Evolutionary conservation across 2,329 filamentous ascomycete genomes (phyloP), one percentile per base, ranked within the genome.

Genomic region (Acephala macrosclerotiorum): DNA sequence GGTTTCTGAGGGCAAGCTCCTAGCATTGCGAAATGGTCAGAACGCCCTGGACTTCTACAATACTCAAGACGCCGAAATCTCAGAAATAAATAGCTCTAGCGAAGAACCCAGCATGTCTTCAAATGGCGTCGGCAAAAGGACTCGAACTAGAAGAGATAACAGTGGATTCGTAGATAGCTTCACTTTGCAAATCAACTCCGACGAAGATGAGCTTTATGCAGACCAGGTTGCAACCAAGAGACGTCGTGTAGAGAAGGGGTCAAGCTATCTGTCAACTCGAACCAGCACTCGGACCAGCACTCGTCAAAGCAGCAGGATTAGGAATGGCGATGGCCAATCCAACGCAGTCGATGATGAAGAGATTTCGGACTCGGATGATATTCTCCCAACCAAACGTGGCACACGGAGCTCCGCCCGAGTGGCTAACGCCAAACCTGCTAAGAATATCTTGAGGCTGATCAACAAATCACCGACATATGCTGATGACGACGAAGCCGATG

Each of bases 1-100:
- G 84, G 75, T 85, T 12, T 71, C 78, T 16, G 80, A 82, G 36
- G 76, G 82, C 38, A 74, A 81, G 36, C 76, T 87, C 3, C 69
- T 83, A 14, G 67, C 75, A 2, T 76, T 83, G 33, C 74, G 79
- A 11, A 83, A 84, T 73, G 84, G 85, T 20, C 72, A 76, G 56
- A 76, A 78, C 66, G 82, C 83, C 20, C 75, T 86, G 25, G 73
- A 81, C 40, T 69, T 75, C 18, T 84, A 80, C 70, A 75, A 79
- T 16, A 68, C 68, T 67, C 64, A 68, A 22, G 38, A 57, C 64
- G 63, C 74, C 66, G 51, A 64, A 22, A 61, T 65, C 8, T 63
- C 64, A 3, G 53, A 66, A n/a, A 64, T 53, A 29, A 63, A 66
- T n/a, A 58, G 20, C 42, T 68, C 61, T 7, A 68, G 58, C 53